These are phyloP conservation scores for Yamadazyma trypodendri DNA, from an alignment of 1,139 yeast species.

Conservation along the genomic window DNA sequence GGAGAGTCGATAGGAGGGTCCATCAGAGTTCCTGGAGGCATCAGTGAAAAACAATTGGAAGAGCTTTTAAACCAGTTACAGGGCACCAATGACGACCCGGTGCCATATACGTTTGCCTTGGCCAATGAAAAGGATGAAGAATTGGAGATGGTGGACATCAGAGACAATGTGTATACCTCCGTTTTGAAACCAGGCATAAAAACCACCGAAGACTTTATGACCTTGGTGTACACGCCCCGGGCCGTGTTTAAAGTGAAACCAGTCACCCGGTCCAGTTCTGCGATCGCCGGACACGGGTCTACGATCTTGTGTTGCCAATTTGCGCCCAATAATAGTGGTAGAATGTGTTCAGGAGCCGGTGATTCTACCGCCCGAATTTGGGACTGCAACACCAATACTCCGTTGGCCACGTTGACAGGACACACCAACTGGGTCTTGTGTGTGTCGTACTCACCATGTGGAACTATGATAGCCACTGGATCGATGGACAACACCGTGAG, in stretches of 20 bases:
- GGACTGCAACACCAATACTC: constrained; percentile 97
- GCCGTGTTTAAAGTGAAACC: constrained; percentile 93
- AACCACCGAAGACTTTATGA: constrained; percentile 90
- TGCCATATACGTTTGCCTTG: constrained; percentile 84
- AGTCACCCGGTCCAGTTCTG: constrained; percentile 86
- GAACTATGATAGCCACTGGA: constrained; percentile 89
- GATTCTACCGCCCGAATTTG: constrained; percentile 96
- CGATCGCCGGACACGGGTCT: constrained; percentile 94
- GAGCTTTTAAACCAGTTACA: constrained; percentile 75
- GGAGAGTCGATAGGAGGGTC: constrained; percentile 86
- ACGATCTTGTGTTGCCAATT: constrained; percentile 90
- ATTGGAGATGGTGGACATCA: constrained; percentile 61
- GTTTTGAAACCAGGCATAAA: constrained; percentile 82
- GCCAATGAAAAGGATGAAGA: constrained; percentile 42
- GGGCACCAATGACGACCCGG: constrained; percentile 73
- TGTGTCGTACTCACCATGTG: constrained; percentile 94
- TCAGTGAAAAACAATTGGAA: constrained; percentile 84
- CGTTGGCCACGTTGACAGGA: constrained; percentile 74
- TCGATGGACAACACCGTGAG: constrained; percentile 90
- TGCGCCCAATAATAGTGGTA: constrained; percentile 84
- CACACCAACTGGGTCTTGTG: constrained; percentile 94
- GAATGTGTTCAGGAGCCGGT: constrained; percentile 96
- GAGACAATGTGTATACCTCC: constrained; percentile 72
- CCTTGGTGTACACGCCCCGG: constrained; percentile 88
- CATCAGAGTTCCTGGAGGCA: constrained; percentile 87